These are phyloP conservation scores for Rhizophagus sp. DNA, from an alignment of 192 early-diverging fungal genomes.

Conservation along the genomic window DNA sequence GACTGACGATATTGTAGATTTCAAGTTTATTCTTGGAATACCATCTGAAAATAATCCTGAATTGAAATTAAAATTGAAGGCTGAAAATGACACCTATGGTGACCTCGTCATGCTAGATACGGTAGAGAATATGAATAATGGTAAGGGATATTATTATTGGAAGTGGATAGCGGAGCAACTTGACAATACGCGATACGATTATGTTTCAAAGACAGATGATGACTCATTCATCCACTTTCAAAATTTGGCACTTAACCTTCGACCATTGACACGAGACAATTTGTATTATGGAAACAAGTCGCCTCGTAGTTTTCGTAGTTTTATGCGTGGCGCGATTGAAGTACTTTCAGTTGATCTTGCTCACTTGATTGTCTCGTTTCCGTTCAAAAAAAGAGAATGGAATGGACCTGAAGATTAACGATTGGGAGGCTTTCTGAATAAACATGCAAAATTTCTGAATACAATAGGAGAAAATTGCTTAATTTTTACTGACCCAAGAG, in stretches of 20 bases:
- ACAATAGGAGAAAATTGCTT: constrained; percentile 15
- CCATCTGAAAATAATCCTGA: not conserved
- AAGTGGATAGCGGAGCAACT: constrained; percentile 26
- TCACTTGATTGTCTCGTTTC: constrained; percentile 33
- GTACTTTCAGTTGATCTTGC: constrained; percentile 38
- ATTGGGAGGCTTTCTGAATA: constrained; percentile 37
- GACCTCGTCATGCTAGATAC: constrained; percentile 39
- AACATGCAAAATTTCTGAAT: constrained; percentile 9
- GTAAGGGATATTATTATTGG: constrained; percentile 39
- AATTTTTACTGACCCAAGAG: constrained; percentile 8
- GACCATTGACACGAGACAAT: constrained; percentile 27
- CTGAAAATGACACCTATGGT: constrained; percentile 34
- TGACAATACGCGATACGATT: constrained; percentile 25
- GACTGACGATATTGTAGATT: constrained; percentile 28
- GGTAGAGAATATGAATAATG: constrained; percentile 42
- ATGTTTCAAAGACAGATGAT: constrained; percentile 39
- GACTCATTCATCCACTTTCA: constrained; percentile 39
- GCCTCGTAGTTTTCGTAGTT: not conserved
- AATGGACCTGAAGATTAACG: constrained; percentile 36
- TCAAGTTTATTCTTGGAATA: constrained; percentile 38
- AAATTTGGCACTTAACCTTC: constrained; percentile 33
- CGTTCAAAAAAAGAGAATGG: constrained; percentile 27
- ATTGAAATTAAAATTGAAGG: constrained; percentile 2
- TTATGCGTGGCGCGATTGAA: constrained; percentile 35
- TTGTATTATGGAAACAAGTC: constrained; percentile 34